Base-by-base conservation (phyloP, 192 early-diverging fungal species). In the Mortierella claussenii region DNA sequence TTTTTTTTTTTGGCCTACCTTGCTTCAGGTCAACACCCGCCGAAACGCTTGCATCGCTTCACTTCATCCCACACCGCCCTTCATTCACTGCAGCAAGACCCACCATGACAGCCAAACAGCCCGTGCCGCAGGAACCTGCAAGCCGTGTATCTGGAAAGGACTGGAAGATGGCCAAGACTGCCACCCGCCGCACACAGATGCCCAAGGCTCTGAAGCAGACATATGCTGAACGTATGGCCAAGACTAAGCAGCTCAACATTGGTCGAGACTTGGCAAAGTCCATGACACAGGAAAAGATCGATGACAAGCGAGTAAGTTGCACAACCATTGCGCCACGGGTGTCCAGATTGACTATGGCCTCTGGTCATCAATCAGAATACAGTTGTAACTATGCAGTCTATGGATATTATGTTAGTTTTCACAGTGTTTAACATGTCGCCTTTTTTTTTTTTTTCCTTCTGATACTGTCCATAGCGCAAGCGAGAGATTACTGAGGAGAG, bases 71-170 rank as follows among this genome's bases (percentile, higher is more conserved):
- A n/a, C n/a, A n/a, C n/a, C n/a, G n/a, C n/a, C 30, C 54, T 36
- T 9, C 17, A 48, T 58, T 50, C 23, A 51, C 15, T 27, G 28
- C 42, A 26, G 27, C 13, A 26, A 1, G 26, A 59, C 28, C 32
- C 11, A n/a, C 42, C 54, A 75, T 76, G 73, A 67, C 73, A n/a
- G 73, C 73, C 21, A 76, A 76, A 36, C 51, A 67, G 40, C 49
- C 73, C 42, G 43, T 36, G 6, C 73, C 73, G 21, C 73, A 76
- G 46, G 53, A 95, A 83, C 71, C 89, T 86, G 75, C 92, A 92
- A 45, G 93, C 83, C 75, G 93, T 92, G 40, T 95, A 91, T 80
- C 95, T 79, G 76, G 81, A 30, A 82, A 82, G 58, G 54, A 60
- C 54, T 82, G 81, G 81, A 82, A 82, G 68, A 20, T 66, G 64